These are phyloP conservation scores for Helminthosporium solani DNA, from an alignment of 2,329 filamentous ascomycete genomes.

Conservation along the genomic window DNA sequence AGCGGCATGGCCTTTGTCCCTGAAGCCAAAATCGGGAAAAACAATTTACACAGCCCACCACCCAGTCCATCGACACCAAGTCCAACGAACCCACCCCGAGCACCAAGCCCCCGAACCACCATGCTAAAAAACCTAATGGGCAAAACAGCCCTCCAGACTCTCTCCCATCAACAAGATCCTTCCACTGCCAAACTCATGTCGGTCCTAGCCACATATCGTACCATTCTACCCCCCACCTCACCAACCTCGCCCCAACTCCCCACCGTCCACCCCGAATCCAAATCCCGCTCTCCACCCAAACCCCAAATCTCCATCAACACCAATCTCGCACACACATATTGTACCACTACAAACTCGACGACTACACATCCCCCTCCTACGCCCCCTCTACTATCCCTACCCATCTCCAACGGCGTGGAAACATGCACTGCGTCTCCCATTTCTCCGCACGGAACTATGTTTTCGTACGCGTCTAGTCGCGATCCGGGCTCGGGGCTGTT, in stretches of 20 bases:
- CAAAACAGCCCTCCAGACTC: conserved; percentile 18
- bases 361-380: too few species aligned
- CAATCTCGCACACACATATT: too few species aligned
- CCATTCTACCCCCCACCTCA: background rate
- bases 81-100: conserved; percentile 19
- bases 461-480: conserved; percentile 35
- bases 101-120: conserved; percentile 24
- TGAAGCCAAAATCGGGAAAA: conserved; percentile 2
- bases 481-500: conserved; percentile 29
- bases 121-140: conserved; percentile 28
- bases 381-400: conserved; percentile 10
- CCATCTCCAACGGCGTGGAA: conserved; percentile 34
- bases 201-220: background rate
- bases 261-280: background rate
- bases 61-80: conserved; percentile 7
- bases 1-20: conserved; percentile 4
- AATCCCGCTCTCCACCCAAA: conserved; percentile 1
- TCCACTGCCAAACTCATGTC: background rate
- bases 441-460: conserved; percentile 28
- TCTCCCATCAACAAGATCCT: conserved; percentile 6
- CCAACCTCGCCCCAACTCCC: background rate
- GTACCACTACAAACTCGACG: background rate
- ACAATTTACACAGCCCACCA: conserved; percentile 1
- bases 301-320: conserved; percentile 1
- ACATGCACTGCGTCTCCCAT: conserved; percentile 24